Evolutionary conservation across 2,329 filamentous ascomycete genomes (phyloP).

Genomic region (Incumbomyces delicatus): DNA sequence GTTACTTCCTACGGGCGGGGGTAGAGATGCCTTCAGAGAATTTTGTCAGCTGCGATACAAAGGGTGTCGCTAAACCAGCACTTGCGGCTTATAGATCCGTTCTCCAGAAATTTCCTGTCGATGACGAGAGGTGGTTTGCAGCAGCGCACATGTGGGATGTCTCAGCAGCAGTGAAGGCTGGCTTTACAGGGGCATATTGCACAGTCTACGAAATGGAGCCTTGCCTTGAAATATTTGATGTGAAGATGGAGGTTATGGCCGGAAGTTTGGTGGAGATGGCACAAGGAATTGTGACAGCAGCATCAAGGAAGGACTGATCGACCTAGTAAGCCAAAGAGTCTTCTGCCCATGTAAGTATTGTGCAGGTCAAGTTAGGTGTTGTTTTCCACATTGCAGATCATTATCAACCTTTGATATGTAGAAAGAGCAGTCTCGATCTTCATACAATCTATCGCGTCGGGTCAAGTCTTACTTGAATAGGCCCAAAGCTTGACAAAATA

Average conservation of each 20-base stretch:
- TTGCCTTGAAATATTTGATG: slow-evolving; percentile 40
- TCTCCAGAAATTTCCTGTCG: slow-evolving; percentile 22
- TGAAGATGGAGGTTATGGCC: slow-evolving; percentile 42
- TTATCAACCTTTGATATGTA: too few relatives aligned
- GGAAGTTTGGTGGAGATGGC: slow-evolving; percentile 42
- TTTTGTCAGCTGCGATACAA: slow-evolving; percentile 42
- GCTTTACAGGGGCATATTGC: slow-evolving; percentile 46
- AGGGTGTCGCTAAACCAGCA: slow-evolving; percentile 42
- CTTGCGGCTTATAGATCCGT: slow-evolving; percentile 38
- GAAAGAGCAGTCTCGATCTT: too few relatives aligned
- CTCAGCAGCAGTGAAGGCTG: slow-evolving; percentile 40
- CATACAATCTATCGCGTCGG: too few relatives aligned
- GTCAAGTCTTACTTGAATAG: too few relatives aligned
- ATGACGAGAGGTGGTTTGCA: slow-evolving; percentile 43
- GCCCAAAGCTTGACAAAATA: too few relatives aligned
- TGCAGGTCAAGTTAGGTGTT: too few relatives aligned
- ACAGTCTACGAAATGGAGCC: slow-evolving; percentile 44
- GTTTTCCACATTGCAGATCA: too few relatives aligned
- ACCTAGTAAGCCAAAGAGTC: too few relatives aligned
- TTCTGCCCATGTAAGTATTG: too few relatives aligned
- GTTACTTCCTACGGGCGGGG: slow-evolving; percentile 42
- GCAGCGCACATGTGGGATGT: slow-evolving; percentile 54
- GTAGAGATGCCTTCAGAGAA: slow-evolving; percentile 39
- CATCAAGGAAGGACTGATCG: too few relatives aligned
- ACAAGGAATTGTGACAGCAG: slow-evolving; percentile 15